A percentile compares a stretch with the other conserved stretches of the same genome.
These are phyloP conservation scores for Fraxinus dipetala DNA, from an alignment of 305 asterid species.

Conservation along the genomic window DNA sequence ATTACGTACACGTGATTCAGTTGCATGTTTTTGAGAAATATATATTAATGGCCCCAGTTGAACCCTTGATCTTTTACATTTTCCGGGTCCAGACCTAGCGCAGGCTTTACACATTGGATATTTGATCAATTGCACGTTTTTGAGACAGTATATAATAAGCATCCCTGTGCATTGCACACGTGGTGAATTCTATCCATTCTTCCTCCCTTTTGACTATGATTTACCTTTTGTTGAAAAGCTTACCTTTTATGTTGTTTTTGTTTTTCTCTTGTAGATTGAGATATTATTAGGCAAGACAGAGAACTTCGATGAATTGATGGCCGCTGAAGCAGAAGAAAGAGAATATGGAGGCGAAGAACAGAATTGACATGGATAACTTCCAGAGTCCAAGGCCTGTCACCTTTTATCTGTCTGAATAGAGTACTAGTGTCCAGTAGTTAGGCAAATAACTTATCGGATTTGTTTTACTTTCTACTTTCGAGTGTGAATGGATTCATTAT, in stretches of 20 bases:
- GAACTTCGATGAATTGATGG: conserved; percentile 46
- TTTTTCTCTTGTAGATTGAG: conserved; percentile 38
- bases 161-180: neutral
- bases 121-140: neutral
- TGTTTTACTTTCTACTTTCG: neutral
- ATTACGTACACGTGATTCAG: neutral
- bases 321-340: conserved; percentile 38
- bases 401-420: neutral
- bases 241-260: neutral
- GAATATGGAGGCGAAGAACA: conserved; percentile 31
- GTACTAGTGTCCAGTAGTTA: neutral
- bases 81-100: neutral
- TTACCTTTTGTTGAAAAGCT: neutral
- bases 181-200: neutral
- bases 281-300: conserved; percentile 40
- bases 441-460: neutral
- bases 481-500: neutral
- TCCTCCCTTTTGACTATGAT: neutral
- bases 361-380: conserved; percentile 16
- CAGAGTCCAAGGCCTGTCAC: neutral
- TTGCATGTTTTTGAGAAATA: neutral
- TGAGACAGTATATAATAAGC: neutral
- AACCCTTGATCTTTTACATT: neutral
- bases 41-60: neutral
- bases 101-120: neutral